phyloP scores from a whole-genome alignment of 495 filamentous ascomycete genomes.

The Parachaetomium inaequale region DNA sequence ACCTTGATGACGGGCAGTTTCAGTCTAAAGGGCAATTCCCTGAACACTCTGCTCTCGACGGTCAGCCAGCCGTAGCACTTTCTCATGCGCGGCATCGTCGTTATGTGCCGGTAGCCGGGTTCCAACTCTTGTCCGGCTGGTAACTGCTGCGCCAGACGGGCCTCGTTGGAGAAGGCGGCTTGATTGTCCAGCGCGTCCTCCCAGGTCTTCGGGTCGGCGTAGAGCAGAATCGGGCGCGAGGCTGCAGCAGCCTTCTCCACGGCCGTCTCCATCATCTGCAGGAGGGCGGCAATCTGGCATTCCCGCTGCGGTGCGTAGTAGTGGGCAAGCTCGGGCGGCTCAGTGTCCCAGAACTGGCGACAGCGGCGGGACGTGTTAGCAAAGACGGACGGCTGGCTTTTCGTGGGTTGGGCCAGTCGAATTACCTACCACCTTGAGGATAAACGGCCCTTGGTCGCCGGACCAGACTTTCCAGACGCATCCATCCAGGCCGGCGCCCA shows the following conservation, averaged over 20 bases:
- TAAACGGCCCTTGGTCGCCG: not conserved
- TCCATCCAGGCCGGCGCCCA: slow-evolving; percentile 1
- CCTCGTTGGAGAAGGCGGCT: slow-evolving; percentile 6
- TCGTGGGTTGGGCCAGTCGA: not conserved
- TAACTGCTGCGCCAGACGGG: not conserved
- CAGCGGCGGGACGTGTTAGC: not conserved
- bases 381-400: not conserved
- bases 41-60: not conserved
- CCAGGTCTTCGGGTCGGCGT: not conserved
- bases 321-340: not conserved
- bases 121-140: not conserved
- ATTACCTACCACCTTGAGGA: not conserved
- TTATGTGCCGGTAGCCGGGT: not conserved
- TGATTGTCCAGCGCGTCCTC: not conserved
- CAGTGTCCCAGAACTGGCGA: not conserved
- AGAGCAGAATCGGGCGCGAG: not conserved
- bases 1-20: not conserved
- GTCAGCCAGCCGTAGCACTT: slow-evolving; percentile 9
- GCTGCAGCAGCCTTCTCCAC: not conserved
- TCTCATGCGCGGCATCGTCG: not conserved
- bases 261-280: slow-evolving; percentile 7
- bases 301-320: slow-evolving; percentile 8
- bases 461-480: slow-evolving; percentile 4
- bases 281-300: slow-evolving; percentile 10
- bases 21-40: not conserved